Base-by-base conservation (phyloP, 306 rosid genomes). In the Fragaria nilgerrensis region DNA sequence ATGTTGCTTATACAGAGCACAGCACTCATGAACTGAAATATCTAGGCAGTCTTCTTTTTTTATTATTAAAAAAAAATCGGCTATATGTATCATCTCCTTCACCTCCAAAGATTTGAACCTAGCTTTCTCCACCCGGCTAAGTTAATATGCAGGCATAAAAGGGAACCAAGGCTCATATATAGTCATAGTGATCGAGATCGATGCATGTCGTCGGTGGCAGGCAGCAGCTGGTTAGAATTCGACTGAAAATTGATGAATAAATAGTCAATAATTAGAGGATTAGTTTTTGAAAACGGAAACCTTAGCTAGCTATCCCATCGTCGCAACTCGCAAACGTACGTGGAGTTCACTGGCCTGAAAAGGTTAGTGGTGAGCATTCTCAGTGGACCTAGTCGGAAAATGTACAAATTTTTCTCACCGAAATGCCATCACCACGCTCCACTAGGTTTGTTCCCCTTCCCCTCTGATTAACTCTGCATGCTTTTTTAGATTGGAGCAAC, bases 331-430 rank as follows among this genome's bases (percentile, higher is more conserved):
- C 36, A 32, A 32, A 64, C 23, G 23, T 34, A 64, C 70, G 70
- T 64, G 70, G 70, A 64, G 13, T 14, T 64, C 70, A 64, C 44
- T 64, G 70, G 23, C 23, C 23, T 2, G 9, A 34, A 64, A 64
- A 15, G 29, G 29, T 25, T 16, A 45, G 55, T 47, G 27, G 52
- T 70, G 80, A 75, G 20, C 34, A 58, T 29, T 23, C 17, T 34
- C 22, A 83, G 83, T 83, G 86, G 83, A 78, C 83, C 75, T 75
- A 74, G 75, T 83, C 12, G 80, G 78, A 70, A 64, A 69, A 44
- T 39, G 0, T 13, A 78, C 37, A 25, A 32, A 77, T 27, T 29
- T 10, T 23, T 78, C 77, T 68, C 58, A 71, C 81, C 76, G 20
- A 72, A 58, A 66, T 75, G 81, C 68, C 66, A 44, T 64, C 78